Evolutionary conservation across 768 basidiomycete species (phyloP), one percentile per base, ranked within the genome.

Genomic region (Lactarius indigo): DNA sequence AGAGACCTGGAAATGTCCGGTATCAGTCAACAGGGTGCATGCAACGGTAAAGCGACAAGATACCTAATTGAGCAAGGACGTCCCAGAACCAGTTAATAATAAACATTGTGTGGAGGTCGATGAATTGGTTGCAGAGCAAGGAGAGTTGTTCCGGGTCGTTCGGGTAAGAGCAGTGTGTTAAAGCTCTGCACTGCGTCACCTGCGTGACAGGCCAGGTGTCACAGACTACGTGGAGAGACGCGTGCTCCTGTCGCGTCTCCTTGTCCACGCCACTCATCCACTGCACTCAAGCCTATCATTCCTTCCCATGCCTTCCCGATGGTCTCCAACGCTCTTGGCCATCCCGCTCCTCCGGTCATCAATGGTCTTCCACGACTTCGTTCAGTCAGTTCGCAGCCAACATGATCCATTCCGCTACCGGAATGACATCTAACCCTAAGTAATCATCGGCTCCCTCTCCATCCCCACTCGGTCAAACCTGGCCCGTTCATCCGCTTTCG

Each of bases 61-160:
- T 76, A 98, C 96, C 96, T 54, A 98, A 90, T 75, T 91, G 88
- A 57, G 94, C 86, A 73, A 98, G 91, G 66, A 98, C 82, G 75
- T 98, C 96, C 91, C 91, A 96, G 79, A 98, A 93, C 94, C 94
- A 98, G 81, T 93, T 91, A 76, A 92, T 75, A 72, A 95, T 88
- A 79, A 90, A 92, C 90, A 92, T 94, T 75, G 37, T 63, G 57
- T 33, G 52, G 31, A n/a, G 33, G 26, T 26, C 26, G 50, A 52
- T 26, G 52, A 35, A 44, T 12, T 59, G 61, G 50, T 63, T 47
- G 31, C 56, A 18, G 37, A 18, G 37, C 5, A 15, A 15, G 10
- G 4, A 8, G 61, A 50, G 66, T 67, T 39, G 62, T n/a, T 44
- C 62, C 18, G 39, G 47, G 55, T 18, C 30, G 66, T 52, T 55